Evolutionary conservation across 495 filamentous ascomycete species (phyloP).

Genomic region (Penicillium bialowiezense): DNA sequence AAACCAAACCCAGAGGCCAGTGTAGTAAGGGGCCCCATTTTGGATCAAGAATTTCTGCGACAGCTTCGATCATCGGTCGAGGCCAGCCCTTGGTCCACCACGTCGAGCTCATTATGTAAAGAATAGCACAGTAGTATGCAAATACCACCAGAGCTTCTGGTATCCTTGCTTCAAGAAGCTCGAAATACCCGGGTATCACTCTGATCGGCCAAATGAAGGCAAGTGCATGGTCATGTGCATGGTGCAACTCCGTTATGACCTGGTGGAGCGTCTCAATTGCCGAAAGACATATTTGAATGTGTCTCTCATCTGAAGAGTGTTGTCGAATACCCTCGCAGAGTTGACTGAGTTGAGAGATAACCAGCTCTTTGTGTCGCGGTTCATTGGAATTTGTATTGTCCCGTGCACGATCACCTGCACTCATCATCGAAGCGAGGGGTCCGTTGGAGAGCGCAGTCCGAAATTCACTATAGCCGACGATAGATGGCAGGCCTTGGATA

Average conservation of each 20-base stretch:
- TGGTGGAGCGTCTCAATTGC: neutral
- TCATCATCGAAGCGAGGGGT: neutral
- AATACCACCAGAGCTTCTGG: neutral
- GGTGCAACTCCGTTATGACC: neutral
- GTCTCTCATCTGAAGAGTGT: neutral
- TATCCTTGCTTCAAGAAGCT: neutral
- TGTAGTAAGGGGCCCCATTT: neutral
- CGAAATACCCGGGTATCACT: neutral
- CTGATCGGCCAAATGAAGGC: neutral
- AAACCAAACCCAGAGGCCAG: neutral
- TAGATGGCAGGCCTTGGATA: neutral
- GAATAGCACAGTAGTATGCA: neutral
- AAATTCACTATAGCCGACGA: neutral
- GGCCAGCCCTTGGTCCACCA: slow-evolving; percentile 1
- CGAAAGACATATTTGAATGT: neutral
- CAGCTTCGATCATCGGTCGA: neutral
- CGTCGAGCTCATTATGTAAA: neutral
- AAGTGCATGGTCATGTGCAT: neutral
- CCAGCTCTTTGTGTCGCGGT: neutral
- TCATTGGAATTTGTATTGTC: neutral
- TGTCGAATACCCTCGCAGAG: neutral
- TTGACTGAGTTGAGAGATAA: neutral
- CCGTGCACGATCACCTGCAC: neutral
- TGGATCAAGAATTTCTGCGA: neutral
- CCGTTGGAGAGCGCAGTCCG: neutral